Evolutionary conservation across 768 basidiomycete genomes (phyloP).

Genomic region (Suillus subluteus): DNA sequence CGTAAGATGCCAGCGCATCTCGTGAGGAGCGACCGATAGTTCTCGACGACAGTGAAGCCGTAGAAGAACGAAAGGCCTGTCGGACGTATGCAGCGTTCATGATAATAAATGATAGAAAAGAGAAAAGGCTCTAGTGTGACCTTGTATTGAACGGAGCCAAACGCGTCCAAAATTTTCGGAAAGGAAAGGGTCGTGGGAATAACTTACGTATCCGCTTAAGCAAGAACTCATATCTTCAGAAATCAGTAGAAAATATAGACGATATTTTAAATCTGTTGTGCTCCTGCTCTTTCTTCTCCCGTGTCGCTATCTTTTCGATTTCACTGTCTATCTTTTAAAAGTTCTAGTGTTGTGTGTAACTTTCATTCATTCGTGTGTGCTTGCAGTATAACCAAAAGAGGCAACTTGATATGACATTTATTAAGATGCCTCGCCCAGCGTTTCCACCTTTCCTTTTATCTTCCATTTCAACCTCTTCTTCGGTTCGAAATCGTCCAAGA

Average conservation of each 20-base stretch:
- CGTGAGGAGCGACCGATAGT: conserved; percentile 44
- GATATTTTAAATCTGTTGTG: background rate
- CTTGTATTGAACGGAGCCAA: conserved; percentile 8
- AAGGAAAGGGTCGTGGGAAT: conserved; percentile 10
- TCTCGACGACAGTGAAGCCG: conserved; percentile 57
- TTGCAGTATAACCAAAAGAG: conserved; percentile 10
- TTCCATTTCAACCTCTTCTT: conserved; percentile 12
- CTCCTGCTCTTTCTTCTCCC: conserved; percentile 2
- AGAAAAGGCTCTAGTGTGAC: background rate
- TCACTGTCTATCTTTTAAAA: conserved; percentile 10
- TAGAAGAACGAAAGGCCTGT: conserved; percentile 60
- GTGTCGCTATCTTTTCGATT: background rate
- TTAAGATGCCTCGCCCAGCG: conserved; percentile 6
- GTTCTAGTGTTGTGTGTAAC: conserved; percentile 9
- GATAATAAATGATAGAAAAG: conserved; percentile 15
- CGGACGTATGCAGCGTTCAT: conserved; percentile 60
- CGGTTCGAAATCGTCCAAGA: conserved; percentile 8
- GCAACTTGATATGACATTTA: conserved; percentile 11
- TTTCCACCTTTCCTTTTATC: conserved; percentile 10
- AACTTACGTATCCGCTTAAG: conserved; percentile 25
- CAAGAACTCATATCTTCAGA: background rate
- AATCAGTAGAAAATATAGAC: background rate
- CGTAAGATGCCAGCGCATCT: conserved; percentile 27
- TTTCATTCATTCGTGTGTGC: background rate
- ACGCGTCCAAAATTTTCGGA: conserved; percentile 15